Percentiles rank a stretch among this genome's conserved stretches.
Evolutionary conservation across 2,329 filamentous ascomycete species (phyloP).

Genomic region (Fusarium lyarnte): DNA sequence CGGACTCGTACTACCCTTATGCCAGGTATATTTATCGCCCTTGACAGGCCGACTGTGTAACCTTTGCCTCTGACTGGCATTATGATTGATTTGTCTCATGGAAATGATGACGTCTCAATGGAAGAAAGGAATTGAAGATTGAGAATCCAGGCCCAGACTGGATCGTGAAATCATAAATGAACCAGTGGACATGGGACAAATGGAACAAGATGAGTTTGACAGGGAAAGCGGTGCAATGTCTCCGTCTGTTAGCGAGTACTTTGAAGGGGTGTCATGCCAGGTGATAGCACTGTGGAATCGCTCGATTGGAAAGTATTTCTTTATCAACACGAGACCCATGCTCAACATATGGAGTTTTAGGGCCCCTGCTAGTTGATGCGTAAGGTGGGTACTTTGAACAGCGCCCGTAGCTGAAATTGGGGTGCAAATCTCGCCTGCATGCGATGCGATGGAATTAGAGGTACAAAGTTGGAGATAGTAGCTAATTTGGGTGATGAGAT

Average conservation of each 20-base stretch:
- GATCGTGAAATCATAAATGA: conserved; percentile 9
- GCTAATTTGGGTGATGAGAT: conserved; percentile 20
- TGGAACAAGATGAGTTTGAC: conserved; percentile 34
- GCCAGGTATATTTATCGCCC: not conserved
- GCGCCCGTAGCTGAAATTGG: conserved; percentile 30
- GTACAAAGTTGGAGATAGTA: conserved; percentile 10
- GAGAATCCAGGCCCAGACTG: conserved; percentile 4
- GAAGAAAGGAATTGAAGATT: conserved; percentile 16
- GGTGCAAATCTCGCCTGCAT: conserved; percentile 41
- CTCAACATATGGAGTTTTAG: conserved; percentile 11
- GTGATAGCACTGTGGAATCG: not conserved
- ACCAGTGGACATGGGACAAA: conserved; percentile 27
- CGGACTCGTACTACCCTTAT: not conserved
- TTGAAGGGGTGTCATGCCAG: not conserved
- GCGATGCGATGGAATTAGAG: conserved; percentile 37
- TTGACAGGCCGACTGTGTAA: conserved; percentile 2
- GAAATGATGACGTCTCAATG: conserved; percentile 26
- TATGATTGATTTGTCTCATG: conserved; percentile 8
- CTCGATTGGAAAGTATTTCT: not conserved
- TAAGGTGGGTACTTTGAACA: conserved; percentile 32
- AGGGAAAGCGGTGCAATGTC: conserved; percentile 24
- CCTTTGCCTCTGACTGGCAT: not conserved
- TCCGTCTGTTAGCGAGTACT: conserved; percentile 33
- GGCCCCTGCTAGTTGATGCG: conserved; percentile 35
- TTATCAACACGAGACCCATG: conserved; percentile 26